These are phyloP conservation scores for Pulicaria dysenterica DNA, from an alignment of 129 eudicot genomes.

Conservation along the genomic window DNA sequence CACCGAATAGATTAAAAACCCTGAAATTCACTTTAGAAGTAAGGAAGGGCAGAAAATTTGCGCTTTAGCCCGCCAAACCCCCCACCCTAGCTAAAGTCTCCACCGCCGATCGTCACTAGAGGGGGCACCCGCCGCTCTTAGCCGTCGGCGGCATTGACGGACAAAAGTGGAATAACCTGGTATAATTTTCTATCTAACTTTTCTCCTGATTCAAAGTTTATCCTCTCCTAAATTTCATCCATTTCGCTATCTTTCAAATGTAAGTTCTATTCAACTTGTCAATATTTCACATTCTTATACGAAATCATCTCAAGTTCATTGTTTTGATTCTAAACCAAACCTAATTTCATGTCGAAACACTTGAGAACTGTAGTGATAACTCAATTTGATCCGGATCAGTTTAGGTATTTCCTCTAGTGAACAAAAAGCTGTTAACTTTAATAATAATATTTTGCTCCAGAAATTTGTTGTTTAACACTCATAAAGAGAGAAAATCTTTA, in stretches of 20 bases:
- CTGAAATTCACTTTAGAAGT: slow-evolving; percentile 13
- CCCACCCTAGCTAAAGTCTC: slow-evolving; percentile 3
- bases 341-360: slow-evolving; percentile 24
- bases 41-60: slow-evolving; percentile 7
- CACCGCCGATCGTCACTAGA: slow-evolving; percentile 21
- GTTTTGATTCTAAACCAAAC: slow-evolving; percentile 8
- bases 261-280: background rate
- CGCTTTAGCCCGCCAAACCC: slow-evolving; percentile 17
- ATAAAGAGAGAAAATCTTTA: background rate
- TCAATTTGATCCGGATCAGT: slow-evolving; percentile 20
- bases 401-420: slow-evolving; percentile 18
- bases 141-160: slow-evolving; percentile 26
- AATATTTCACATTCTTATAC: slow-evolving; percentile 1
- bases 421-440: slow-evolving; percentile 6
- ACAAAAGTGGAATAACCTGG: slow-evolving; percentile 19
- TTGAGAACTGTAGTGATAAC: slow-evolving; percentile 11
- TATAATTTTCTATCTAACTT: slow-evolving; percentile 14
- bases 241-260: slow-evolving; percentile 22
- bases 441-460: slow-evolving; percentile 1
- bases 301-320: slow-evolving; percentile 13
- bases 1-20: background rate
- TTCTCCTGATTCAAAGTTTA: slow-evolving; percentile 15
- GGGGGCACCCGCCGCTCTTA: slow-evolving; percentile 15
- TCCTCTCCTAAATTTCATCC: background rate
- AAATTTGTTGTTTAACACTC: slow-evolving; percentile 4